A percentile compares a stretch with the other conserved stretches of the same genome.
Evolutionary conservation across 2,329 filamentous ascomycete species (phyloP).

Genomic region (Fusarium siculi): DNA sequence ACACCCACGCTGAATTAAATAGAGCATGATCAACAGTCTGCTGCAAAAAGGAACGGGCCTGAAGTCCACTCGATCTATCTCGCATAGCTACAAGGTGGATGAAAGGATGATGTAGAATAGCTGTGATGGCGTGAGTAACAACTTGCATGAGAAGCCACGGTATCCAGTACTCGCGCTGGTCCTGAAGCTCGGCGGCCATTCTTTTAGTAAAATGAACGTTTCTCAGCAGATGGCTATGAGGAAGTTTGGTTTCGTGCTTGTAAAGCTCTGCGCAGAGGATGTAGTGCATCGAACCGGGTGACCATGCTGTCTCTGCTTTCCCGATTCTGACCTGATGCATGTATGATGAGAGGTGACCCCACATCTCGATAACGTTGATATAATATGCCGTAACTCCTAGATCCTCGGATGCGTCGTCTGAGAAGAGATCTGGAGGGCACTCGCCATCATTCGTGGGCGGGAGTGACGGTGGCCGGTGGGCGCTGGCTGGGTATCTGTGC

Average conservation of each 20-base stretch:
- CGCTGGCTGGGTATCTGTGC: constrained; percentile 1
- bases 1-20: constrained; percentile 8
- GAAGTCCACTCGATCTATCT: neutral
- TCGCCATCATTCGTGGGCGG: neutral
- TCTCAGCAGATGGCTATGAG: neutral
- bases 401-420: neutral
- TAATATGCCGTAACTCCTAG: constrained; percentile 13
- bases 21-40: constrained; percentile 1
- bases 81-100: constrained; percentile 12
- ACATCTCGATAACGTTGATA: neutral
- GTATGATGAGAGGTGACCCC: constrained; percentile 8
- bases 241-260: neutral
- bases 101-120: constrained; percentile 7
- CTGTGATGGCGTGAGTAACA: neutral
- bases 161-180: constrained; percentile 5
- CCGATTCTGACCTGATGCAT: constrained; percentile 2
- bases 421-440: constrained; percentile 10
- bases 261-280: neutral
- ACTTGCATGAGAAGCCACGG: constrained; percentile 13
- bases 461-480: neutral
- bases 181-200: neutral
- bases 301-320: neutral
- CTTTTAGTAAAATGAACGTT: constrained; percentile 4
- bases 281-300: constrained; percentile 4
- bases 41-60: neutral